A percentile compares a stretch with the other conserved stretches of the same genome.
Evolutionary conservation across 179 eudicot genomes (phyloP).

Genomic region (Sideroxylon spinosum): DNA sequence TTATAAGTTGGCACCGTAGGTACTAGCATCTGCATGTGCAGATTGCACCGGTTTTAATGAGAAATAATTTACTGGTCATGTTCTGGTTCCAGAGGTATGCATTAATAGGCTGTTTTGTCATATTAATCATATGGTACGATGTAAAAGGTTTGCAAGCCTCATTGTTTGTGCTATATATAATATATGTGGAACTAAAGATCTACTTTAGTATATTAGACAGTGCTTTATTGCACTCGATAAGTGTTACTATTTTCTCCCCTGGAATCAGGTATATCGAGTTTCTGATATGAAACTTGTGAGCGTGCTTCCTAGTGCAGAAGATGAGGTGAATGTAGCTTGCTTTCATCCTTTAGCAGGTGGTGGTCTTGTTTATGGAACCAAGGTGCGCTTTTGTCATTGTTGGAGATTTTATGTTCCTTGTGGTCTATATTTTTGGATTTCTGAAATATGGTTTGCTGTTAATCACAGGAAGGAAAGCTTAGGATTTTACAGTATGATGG

Average conservation of each 20-base stretch:
- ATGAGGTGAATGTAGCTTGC: conserved; percentile 96
- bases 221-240: not conserved
- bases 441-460: not conserved
- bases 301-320: conserved; percentile 94
- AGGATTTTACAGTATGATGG: conserved; percentile 59
- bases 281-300: conserved; percentile 97
- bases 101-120: not conserved
- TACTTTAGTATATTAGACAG: not conserved
- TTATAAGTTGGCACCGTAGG: not conserved
- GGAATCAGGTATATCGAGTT: conserved; percentile 58
- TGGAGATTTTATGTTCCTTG: not conserved
- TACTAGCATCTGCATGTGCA: not conserved
- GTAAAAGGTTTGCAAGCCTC: not conserved
- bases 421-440: conserved; percentile 1
- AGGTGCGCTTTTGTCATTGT: conserved; percentile 37
- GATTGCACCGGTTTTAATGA: not conserved
- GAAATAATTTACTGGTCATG: not conserved
- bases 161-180: not conserved
- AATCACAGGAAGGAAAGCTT: conserved; percentile 65
- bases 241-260: not conserved
- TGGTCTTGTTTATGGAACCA: conserved; percentile 94
- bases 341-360: conserved; percentile 89
- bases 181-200: conserved; percentile 4
- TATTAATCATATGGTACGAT: not conserved
- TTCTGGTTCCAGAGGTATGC: not conserved